Conservation (phyloP, 495 filamentous ascomycete genomes). For the Xylaria sp. region DNA sequence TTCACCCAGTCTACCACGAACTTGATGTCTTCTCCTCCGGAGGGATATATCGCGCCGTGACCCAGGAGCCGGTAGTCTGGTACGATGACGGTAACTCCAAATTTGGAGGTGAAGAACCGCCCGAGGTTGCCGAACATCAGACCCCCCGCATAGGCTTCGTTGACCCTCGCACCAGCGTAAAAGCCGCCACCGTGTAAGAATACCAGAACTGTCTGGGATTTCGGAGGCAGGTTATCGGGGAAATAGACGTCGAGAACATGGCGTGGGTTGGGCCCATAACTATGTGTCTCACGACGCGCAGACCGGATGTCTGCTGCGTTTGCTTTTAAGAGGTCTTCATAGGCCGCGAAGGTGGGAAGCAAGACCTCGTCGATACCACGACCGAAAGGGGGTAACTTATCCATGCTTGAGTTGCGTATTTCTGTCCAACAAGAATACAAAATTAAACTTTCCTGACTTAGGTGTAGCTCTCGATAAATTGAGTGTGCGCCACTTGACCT, state of each 20-base stretch:
- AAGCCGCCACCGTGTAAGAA: conserved; percentile 56
- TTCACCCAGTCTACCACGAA: conserved; percentile 48
- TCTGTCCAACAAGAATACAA: not conserved
- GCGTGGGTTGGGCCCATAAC: conserved; percentile 45
- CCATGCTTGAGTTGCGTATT: conserved; percentile 30
- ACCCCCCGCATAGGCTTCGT: conserved; percentile 37
- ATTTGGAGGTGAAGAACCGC: conserved; percentile 48
- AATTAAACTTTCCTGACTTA: not conserved
- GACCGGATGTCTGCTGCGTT: conserved; percentile 47
- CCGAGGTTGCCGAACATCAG: conserved; percentile 50
- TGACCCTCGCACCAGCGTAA: conserved; percentile 42
- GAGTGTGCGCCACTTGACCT: not conserved
- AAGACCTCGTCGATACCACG: conserved; percentile 42
- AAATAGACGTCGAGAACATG: conserved; percentile 53
- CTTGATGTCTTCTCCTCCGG: conserved; percentile 49
- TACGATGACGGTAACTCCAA: conserved; percentile 46
- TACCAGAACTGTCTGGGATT: conserved; percentile 42
- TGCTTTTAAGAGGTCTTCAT: conserved; percentile 41
- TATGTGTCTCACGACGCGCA: conserved; percentile 37
- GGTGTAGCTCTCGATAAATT: not conserved
- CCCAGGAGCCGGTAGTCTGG: conserved; percentile 51
- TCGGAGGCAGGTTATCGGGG: conserved; percentile 27
- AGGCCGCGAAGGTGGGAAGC: conserved; percentile 47
- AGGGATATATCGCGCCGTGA: conserved; percentile 48
- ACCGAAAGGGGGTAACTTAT: conserved; percentile 49